Evolutionary conservation across 345 rosid genomes (phyloP), one percentile per base, ranked within the genome.

Genomic region (Lagerstroemia speciosa): DNA sequence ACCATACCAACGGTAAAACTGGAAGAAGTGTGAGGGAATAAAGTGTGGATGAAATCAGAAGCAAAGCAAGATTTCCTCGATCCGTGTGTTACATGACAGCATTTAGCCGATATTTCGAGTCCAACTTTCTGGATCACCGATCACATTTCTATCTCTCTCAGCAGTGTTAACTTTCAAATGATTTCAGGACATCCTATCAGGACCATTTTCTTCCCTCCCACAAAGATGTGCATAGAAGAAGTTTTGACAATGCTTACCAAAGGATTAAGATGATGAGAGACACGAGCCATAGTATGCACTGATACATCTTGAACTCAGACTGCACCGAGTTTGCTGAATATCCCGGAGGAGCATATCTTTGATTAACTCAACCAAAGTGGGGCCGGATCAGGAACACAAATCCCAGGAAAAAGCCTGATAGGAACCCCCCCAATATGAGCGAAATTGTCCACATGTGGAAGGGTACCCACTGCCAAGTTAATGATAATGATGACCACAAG

Each of bases 351-450:
- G 77, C 69, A 57, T 78, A 72, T 80, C 80, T 81, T 79, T 75
- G 88, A 72, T 80, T 76, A 73, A 91, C 74, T 96, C 97, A 93
- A 72, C 87, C 87, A 69, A 75, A 87, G 75, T 93, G 98, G 1
- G 97, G 99, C 17, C 97, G 97, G 67, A 94, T 86, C 55, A 94
- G 76, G 68, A 89, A 82, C 66, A 94, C 89, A 71, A 94, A 89
- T 16, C 99, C 99, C 43, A 94, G 89, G 55, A 94, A 78, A 75
- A 94, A 94, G 24, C 99, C 99, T 0, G 99, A 73, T 46, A 76
- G 77, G 80, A 94, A 91, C 40, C 99, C 99, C 99, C 77, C 99
- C 99, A 27, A 91, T 84, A 46, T 94, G 99, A 73, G 99, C 96
- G 80, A 89, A 94, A 78, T 91, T 94, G 86, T 94, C 99, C n/a